Conservation (phyloP, 108 stramenopile species). For the Skeletonema marinoi region DNA sequence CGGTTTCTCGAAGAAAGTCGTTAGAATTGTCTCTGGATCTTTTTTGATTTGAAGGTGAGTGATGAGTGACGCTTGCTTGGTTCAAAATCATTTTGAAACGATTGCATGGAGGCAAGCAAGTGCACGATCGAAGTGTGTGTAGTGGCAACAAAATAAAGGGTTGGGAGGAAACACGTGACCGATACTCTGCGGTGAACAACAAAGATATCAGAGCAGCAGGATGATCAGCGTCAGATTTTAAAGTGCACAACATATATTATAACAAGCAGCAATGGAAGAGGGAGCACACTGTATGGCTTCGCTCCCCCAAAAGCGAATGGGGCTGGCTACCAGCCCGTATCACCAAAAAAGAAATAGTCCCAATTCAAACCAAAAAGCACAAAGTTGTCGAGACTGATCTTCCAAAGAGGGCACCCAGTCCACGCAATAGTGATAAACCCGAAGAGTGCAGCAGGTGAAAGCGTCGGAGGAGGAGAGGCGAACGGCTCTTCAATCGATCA, state of each 20-base stretch:
- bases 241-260: neutral
- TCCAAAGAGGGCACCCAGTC: neutral
- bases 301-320: slow-evolving; percentile 45
- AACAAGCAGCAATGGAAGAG: slow-evolving; percentile 29
- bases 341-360: slow-evolving; percentile 26
- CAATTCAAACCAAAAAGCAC: slow-evolving; percentile 2
- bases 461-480: neutral
- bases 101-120: too few species aligned
- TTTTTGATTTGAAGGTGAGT: too few species aligned
- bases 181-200: too few species aligned
- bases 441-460: neutral
- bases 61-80: too few species aligned
- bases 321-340: slow-evolving; percentile 53
- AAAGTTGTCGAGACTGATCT: neutral
- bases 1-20: too few species aligned
- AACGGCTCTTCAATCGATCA: neutral
- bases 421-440: neutral
- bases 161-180: too few species aligned
- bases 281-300: slow-evolving; percentile 53
- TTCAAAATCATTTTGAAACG: too few species aligned
- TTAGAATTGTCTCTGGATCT: too few species aligned
- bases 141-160: too few species aligned
- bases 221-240: too few species aligned
- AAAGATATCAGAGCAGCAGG: too few species aligned
- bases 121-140: too few species aligned